These are phyloP conservation scores for Marasmius fiardii DNA, from an alignment of 1,284 basidiomycete species.

Conservation along the genomic window DNA sequence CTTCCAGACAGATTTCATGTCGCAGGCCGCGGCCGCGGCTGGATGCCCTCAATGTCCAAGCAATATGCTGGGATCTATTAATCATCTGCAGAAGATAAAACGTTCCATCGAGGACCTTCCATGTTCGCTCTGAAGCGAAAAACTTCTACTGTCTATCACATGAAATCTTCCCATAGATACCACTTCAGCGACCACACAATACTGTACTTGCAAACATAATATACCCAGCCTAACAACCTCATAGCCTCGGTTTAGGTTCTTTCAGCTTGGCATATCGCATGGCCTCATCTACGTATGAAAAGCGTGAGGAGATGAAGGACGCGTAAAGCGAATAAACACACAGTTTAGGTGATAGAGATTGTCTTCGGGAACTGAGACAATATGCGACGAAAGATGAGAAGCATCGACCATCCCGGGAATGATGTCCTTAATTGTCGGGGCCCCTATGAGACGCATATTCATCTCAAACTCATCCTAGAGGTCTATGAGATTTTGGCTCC, in stretches of 20 bases:
- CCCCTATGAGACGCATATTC: slow-evolving; percentile 82
- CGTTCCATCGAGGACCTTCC: slow-evolving; percentile 57
- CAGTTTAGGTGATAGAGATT: slow-evolving; percentile 78
- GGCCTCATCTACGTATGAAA: slow-evolving; percentile 32
- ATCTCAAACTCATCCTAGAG: slow-evolving; percentile 88
- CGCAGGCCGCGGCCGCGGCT: slow-evolving; percentile 42
- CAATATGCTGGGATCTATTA: slow-evolving; percentile 58
- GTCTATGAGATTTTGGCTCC: too few relatives aligned
- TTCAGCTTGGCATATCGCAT: slow-evolving; percentile 52
- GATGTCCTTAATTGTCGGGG: slow-evolving; percentile 67
- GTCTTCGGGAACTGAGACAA: slow-evolving; percentile 64
- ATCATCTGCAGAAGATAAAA: slow-evolving; percentile 52
- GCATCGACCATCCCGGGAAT: slow-evolving; percentile 87
- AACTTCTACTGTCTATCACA: not conserved
- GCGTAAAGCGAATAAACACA: slow-evolving; percentile 36
- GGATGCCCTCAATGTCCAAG: slow-evolving; percentile 59
- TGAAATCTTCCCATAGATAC: not conserved
- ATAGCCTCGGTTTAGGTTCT: slow-evolving; percentile 49
- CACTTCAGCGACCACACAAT: too few relatives aligned
- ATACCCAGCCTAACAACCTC: too few relatives aligned
- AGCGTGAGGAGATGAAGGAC: slow-evolving; percentile 5
- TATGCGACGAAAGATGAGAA: slow-evolving; percentile 60
- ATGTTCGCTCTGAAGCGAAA: slow-evolving; percentile 41
- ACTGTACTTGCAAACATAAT: too few relatives aligned
- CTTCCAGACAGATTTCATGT: slow-evolving; percentile 58